Percentiles rank a stretch among this genome's conserved stretches.
Conservation (phyloP, 495 filamentous ascomycete genomes). For the Gamarada debralockiae region DNA sequence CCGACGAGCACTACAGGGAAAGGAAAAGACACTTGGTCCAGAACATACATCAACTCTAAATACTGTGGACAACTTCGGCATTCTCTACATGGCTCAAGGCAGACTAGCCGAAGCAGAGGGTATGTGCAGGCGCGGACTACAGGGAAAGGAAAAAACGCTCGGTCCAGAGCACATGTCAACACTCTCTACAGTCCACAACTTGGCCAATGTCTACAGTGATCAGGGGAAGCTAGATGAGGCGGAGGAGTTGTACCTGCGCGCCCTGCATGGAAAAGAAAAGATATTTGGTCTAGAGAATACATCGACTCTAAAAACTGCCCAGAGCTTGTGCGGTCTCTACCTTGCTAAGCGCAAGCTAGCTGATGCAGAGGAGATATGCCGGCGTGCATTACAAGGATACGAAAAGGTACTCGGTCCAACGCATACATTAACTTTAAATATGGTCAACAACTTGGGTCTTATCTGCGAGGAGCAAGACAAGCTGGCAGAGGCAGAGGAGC, state of each 20-base stretch:
- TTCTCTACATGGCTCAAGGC: conserved; percentile 19
- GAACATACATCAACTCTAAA: conserved; percentile 29
- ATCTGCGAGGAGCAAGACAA: conserved; percentile 17
- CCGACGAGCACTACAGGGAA: conserved; percentile 22
- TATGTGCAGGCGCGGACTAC: conserved; percentile 22
- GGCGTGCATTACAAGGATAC: conserved; percentile 21
- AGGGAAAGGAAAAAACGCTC: conserved; percentile 31
- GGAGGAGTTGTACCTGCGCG: conserved; percentile 28
- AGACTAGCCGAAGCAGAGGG: conserved; percentile 28
- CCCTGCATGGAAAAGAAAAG: conserved; percentile 32
- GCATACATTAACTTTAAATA: conserved; percentile 31
- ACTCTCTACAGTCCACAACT: conserved; percentile 22
- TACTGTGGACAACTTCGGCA: conserved; percentile 22
- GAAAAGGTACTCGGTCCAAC: conserved; percentile 35
- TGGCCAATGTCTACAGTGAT: conserved; percentile 26
- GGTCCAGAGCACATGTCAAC: conserved; percentile 32
- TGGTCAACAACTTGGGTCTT: conserved; percentile 23
- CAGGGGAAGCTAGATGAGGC: conserved; percentile 25
- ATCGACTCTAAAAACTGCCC: conserved; percentile 28
- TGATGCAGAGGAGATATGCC: conserved; percentile 1
- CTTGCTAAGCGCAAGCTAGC: background rate
- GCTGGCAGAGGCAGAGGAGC: conserved; percentile 23
- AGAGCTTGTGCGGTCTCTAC: conserved; percentile 14
- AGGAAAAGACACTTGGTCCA: conserved; percentile 29
- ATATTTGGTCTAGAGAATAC: conserved; percentile 32